Conservation (phyloP, 1,284 basidiomycete species). For the Irpex sp. region DNA sequence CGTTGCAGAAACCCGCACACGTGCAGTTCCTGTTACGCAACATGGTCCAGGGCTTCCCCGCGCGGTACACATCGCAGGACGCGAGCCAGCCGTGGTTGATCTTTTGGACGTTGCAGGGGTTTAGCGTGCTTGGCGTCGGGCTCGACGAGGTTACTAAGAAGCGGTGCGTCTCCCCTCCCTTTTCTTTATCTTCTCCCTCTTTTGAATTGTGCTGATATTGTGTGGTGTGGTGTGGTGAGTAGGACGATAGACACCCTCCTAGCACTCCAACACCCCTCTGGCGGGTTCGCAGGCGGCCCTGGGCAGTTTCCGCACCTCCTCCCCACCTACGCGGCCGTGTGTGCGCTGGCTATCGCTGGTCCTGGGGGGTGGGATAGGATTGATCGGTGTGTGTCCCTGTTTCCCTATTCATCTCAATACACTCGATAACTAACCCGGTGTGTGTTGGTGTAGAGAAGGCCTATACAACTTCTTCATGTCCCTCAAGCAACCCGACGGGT, state of each 20-base stretch:
- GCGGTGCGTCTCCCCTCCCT: conserved; percentile 44
- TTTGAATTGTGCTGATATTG: neutral
- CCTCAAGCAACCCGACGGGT: conserved; percentile 92
- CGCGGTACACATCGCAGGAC: conserved; percentile 78
- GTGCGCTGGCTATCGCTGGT: conserved; percentile 81
- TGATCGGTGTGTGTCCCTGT: conserved; percentile 56
- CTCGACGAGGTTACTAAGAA: conserved; percentile 75
- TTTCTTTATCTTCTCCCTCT: neutral
- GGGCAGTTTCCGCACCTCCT: conserved; percentile 87
- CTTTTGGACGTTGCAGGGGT: conserved; percentile 86
- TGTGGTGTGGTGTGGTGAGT: neutral
- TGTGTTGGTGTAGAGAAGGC: conserved; percentile 43
- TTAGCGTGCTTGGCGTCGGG: conserved; percentile 73
- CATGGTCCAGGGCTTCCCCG: conserved; percentile 73
- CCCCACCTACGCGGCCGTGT: conserved; percentile 88
- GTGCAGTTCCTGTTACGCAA: conserved; percentile 68
- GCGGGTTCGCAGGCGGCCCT: conserved; percentile 92
- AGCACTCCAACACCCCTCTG: conserved; percentile 74
- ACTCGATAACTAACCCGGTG: neutral
- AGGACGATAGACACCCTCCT: conserved; percentile 80
- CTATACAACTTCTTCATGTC: conserved; percentile 92
- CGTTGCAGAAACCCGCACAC: conserved; percentile 57
- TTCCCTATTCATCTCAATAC: neutral
- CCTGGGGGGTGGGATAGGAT: conserved; percentile 83
- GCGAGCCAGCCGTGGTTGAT: conserved; percentile 91